Percentiles rank a stretch among this genome's conserved stretches.
phyloP scores from a whole-genome alignment of 495 filamentous ascomycete genomes.

The Podospora anserina region DNA sequence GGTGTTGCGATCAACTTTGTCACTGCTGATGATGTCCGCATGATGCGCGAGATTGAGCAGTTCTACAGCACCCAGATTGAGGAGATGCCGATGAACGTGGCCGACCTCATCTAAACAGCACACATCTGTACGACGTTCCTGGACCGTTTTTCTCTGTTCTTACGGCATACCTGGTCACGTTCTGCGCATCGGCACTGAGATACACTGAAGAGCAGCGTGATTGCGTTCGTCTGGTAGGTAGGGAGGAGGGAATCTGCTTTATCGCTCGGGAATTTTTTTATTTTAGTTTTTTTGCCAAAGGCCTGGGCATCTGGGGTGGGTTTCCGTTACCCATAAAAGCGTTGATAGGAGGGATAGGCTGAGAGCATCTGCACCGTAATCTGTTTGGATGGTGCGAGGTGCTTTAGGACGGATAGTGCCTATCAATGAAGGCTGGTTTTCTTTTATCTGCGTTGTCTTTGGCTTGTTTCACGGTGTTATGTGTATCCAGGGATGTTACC shows the following conservation, averaged over 20 bases:
- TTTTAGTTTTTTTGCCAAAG: conserved; percentile 24
- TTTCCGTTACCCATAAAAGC: conserved; percentile 30
- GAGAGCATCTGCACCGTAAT: conserved; percentile 30
- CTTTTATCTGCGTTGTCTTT: conserved; percentile 22
- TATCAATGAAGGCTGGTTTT: conserved; percentile 31
- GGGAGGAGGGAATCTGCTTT: conserved; percentile 21
- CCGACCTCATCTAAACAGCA: conserved; percentile 53
- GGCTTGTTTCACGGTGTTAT: conserved; percentile 25
- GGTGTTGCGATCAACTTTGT: conserved; percentile 99
- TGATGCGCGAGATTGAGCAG: conserved; percentile 92
- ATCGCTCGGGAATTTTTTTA: conserved; percentile 14
- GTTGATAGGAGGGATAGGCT: conserved; percentile 22
- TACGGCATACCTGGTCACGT: conserved; percentile 24
- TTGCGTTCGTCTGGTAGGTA: conserved; percentile 30
- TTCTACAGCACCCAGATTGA: conserved; percentile 99
- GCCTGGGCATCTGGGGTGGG: conserved; percentile 31
- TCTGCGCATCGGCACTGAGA: conserved; percentile 28
- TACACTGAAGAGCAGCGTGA: conserved; percentile 28
- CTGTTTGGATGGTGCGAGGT: conserved; percentile 32
- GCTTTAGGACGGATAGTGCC: conserved; percentile 21
- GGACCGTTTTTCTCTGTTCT: conserved; percentile 24
- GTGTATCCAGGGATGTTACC: conserved; percentile 34
- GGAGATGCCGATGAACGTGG: conserved; percentile 99
- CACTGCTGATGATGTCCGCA: conserved; percentile 94
- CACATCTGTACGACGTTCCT: conserved; percentile 12